phyloP scores from a whole-genome alignment of 805 yeast genomes.

The Priceomyces carsonii region DNA sequence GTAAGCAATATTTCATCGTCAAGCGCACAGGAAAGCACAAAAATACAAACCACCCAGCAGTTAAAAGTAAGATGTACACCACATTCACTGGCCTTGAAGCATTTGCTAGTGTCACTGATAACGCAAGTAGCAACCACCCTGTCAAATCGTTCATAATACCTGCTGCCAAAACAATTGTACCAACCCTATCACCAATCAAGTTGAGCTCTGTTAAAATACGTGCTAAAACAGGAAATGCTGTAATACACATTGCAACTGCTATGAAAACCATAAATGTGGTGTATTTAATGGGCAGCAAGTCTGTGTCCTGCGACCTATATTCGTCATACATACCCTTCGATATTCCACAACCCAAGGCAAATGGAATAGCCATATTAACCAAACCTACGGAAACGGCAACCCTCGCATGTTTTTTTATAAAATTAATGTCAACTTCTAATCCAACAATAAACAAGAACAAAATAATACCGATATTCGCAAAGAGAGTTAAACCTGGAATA shows the following conservation, averaged over 20 bases:
- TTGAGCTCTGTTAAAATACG: constrained; percentile 75
- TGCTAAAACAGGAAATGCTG: constrained; percentile 84
- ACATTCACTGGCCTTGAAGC: constrained; percentile 68
- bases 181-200: constrained; percentile 70
- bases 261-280: constrained; percentile 79
- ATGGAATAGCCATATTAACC: constrained; percentile 74
- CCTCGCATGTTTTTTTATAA: constrained; percentile 57
- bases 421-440: constrained; percentile 70
- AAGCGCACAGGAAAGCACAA: constrained; percentile 58
- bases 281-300: constrained; percentile 47
- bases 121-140: constrained; percentile 80
- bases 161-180: constrained; percentile 72
- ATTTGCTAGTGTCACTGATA: constrained; percentile 75
- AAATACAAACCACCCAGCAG: constrained; percentile 69
- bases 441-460: constrained; percentile 77
- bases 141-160: constrained; percentile 78
- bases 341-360: constrained; percentile 74
- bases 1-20: constrained; percentile 45
- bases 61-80: constrained; percentile 64
- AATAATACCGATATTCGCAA: constrained; percentile 75
- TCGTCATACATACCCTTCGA: constrained; percentile 66
- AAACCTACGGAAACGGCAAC: constrained; percentile 71
- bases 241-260: constrained; percentile 80
- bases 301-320: constrained; percentile 38
- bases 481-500: constrained; percentile 60